Percentiles rank a stretch among this genome's conserved stretches.
phyloP scores from a whole-genome alignment of 73 alveolate species.

The Blepharisma stoltei region DNA sequence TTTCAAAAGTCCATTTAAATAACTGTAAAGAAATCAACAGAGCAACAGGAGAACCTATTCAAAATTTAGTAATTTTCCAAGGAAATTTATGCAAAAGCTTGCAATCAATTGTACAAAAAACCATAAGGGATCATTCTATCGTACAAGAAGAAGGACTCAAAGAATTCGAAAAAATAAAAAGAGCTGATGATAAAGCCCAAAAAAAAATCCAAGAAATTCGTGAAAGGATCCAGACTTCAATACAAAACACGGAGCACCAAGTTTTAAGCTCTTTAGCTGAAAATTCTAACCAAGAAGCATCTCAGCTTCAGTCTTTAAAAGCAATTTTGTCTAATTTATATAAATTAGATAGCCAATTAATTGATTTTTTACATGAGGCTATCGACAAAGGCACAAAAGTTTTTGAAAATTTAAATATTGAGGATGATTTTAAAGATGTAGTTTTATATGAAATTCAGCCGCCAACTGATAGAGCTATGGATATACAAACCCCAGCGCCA shows the following conservation, averaged over 20 bases:
- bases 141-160: conserved; percentile 3
- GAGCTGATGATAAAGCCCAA: not conserved
- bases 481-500: too few species aligned
- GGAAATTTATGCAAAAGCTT: not conserved
- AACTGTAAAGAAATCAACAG: not conserved
- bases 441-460: not conserved
- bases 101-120: conserved; percentile 6
- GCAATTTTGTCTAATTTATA: not conserved
- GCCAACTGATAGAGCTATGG: too few species aligned
- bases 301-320: not conserved
- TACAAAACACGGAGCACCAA: conserved; percentile 5
- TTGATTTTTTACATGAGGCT: not conserved
- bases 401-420: not conserved
- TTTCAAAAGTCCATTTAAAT: conserved; percentile 8
- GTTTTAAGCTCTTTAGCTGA: conserved; percentile 22
- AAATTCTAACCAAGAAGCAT: not conserved
- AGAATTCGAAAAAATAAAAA: conserved; percentile 17
- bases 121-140: conserved; percentile 1
- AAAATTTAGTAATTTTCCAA: not conserved
- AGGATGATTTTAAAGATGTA: conserved; percentile 4
- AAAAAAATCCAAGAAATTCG: conserved; percentile 1
- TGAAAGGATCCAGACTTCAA: conserved; percentile 3
- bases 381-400: not conserved
- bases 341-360: not conserved
- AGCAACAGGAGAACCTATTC: conserved; percentile 2